Conservation (phyloP, 345 rosid species). For the Pugionium cornutum region DNA sequence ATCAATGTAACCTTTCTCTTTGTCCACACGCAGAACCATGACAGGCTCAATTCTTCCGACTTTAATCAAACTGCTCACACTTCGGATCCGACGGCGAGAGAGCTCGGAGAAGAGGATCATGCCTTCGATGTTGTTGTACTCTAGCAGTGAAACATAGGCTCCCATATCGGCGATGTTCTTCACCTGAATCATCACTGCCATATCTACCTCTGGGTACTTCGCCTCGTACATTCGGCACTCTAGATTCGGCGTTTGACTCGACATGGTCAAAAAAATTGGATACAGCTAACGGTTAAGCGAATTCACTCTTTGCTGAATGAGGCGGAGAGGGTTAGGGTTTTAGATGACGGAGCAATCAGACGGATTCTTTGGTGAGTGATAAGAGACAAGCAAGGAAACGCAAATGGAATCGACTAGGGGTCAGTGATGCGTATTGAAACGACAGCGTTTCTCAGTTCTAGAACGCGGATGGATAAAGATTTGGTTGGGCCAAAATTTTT, state of each 20-base stretch:
- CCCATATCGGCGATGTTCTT: conserved; percentile 98
- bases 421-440: no score
- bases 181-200: conserved; percentile 99
- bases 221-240: conserved; percentile 98
- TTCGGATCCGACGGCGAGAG: conserved; percentile 96
- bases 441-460: no score
- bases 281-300: neutral
- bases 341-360: conserved; percentile 23
- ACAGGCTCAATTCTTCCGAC: conserved; percentile 97
- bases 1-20: conserved; percentile 95
- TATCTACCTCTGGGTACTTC: conserved; percentile 89
- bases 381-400: conserved; percentile 14
- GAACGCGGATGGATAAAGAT: no score
- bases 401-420: no score
- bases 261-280: no score
- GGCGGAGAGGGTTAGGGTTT: conserved; percentile 14
- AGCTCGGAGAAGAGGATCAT: conserved; percentile 99
- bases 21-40: conserved; percentile 96
- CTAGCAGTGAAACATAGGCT: conserved; percentile 89
- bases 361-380: conserved; percentile 13
- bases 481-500: no score
- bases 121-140: conserved; percentile 97
- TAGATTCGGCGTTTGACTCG: conserved; percentile 64
- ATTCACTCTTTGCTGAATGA: neutral
- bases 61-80: conserved; percentile 90